These are phyloP conservation scores for Neurospora discreta DNA, from an alignment of 495 filamentous ascomycete genomes.

Conservation along the genomic window DNA sequence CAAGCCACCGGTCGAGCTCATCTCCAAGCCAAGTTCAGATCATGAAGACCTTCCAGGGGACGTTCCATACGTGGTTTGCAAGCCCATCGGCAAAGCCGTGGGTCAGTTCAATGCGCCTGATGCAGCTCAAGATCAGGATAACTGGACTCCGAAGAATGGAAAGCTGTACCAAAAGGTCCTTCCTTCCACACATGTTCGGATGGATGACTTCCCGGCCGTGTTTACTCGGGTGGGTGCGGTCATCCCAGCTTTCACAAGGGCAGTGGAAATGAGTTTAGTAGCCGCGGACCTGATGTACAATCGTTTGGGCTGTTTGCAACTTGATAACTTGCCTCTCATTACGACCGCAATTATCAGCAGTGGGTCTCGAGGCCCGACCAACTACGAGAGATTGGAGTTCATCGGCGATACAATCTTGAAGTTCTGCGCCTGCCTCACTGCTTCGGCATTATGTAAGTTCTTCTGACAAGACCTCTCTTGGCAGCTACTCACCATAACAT, in stretches of 20 bases:
- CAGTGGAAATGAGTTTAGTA: conserved; percentile 53
- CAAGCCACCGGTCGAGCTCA: conserved; percentile 24
- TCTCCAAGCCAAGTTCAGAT: conserved; percentile 9
- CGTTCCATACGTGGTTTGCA: conserved; percentile 37
- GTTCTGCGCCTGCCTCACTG: conserved; percentile 52
- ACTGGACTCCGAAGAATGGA: neutral
- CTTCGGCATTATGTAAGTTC: conserved; percentile 44
- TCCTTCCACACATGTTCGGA: conserved; percentile 22
- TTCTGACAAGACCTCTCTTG: neutral
- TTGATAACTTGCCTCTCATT: conserved; percentile 47
- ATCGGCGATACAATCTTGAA: conserved; percentile 86
- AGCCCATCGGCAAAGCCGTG: conserved; percentile 26
- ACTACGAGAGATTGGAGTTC: conserved; percentile 88
- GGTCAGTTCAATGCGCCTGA: conserved; percentile 44
- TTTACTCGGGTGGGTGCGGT: conserved; percentile 58
- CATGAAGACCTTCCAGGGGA: conserved; percentile 24
- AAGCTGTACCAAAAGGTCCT: conserved; percentile 25
- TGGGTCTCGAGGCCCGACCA: conserved; percentile 42
- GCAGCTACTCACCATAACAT: neutral
- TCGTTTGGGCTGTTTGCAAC: conserved; percentile 42
- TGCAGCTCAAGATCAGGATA: neutral
- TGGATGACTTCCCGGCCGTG: conserved; percentile 46
- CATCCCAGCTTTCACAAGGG: conserved; percentile 63
- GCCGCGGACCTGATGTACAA: conserved; percentile 51
- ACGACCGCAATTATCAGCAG: conserved; percentile 65